These are phyloP conservation scores for Kluyveromyces siamensis DNA, from an alignment of 805 yeast species.

Conservation along the genomic window DNA sequence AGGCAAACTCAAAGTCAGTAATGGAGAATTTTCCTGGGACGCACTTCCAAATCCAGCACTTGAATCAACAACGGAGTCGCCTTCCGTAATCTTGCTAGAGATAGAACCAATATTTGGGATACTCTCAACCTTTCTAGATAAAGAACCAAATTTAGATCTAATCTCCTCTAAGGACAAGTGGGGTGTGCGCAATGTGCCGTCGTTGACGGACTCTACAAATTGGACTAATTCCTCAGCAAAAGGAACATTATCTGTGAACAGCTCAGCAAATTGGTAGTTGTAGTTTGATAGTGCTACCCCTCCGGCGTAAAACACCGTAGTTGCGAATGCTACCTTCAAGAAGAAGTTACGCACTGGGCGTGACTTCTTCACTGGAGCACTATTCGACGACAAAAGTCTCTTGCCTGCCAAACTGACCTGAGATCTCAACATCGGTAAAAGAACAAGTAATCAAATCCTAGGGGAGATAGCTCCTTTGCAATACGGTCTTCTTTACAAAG, in stretches of 20 bases:
- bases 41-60: not conserved
- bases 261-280: conserved; percentile 51
- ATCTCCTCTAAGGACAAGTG: conserved; percentile 16
- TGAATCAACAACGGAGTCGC: not conserved
- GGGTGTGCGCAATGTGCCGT: conserved; percentile 11
- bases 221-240: conserved; percentile 48
- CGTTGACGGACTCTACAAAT: conserved; percentile 33
- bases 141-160: conserved; percentile 17
- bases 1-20: conserved; percentile 4
- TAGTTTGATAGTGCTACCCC: conserved; percentile 52
- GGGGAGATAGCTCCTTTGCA: not conserved
- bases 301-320: conserved; percentile 40
- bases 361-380: conserved; percentile 5
- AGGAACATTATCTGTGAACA: conserved; percentile 57
- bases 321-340: conserved; percentile 23
- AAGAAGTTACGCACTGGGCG: conserved; percentile 27
- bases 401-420: not conserved
- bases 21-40: not conserved
- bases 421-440: not conserved
- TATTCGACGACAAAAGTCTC: conserved; percentile 5
- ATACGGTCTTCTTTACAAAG: too few relatives aligned
- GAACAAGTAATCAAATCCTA: not conserved
- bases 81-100: conserved; percentile 2
- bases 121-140: conserved; percentile 8
- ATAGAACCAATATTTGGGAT: conserved; percentile 8